Evolutionary conservation across 1,139 yeast species (phyloP).

Genomic region (Diutina pseudorugosa): DNA sequence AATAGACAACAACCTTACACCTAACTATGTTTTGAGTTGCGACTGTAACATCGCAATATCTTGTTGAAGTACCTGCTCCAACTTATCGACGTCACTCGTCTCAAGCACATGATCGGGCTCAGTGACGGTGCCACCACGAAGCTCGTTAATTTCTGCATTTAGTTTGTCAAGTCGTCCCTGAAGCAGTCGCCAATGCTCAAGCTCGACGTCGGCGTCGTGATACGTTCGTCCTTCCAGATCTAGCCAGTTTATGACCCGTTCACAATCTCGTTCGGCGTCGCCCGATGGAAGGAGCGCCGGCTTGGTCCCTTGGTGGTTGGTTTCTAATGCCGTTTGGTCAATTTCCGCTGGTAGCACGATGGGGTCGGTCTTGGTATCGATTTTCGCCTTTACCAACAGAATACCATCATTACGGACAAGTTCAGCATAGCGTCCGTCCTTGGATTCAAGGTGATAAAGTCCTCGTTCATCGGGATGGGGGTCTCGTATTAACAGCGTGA

Average conservation of each 20-base stretch:
- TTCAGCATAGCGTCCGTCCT: background rate
- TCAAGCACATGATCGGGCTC: background rate
- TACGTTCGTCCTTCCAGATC: background rate
- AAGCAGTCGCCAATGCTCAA: background rate
- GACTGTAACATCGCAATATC: background rate
- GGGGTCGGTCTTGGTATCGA: background rate
- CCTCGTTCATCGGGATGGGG: constrained; percentile 43
- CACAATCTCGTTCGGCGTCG: background rate
- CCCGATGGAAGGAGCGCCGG: background rate
- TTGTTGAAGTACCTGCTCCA: background rate
- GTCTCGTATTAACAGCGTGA: constrained; percentile 49
- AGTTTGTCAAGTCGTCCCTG: background rate
- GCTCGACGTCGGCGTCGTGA: background rate
- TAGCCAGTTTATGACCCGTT: background rate
- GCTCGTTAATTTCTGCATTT: background rate
- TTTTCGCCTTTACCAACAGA: background rate
- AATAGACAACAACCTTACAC: background rate
- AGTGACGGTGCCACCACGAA: background rate
- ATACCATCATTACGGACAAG: background rate
- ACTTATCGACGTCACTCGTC: background rate
- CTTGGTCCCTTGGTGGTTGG: background rate
- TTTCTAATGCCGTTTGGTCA: background rate
- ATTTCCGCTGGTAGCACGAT: background rate
- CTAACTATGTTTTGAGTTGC: background rate
- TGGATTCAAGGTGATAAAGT: constrained; percentile 17